A percentile compares a stretch with the other conserved stretches of the same genome.
Conservation (phyloP, 306 rosid genomes). For the Citrullus mucosospermus region DNA sequence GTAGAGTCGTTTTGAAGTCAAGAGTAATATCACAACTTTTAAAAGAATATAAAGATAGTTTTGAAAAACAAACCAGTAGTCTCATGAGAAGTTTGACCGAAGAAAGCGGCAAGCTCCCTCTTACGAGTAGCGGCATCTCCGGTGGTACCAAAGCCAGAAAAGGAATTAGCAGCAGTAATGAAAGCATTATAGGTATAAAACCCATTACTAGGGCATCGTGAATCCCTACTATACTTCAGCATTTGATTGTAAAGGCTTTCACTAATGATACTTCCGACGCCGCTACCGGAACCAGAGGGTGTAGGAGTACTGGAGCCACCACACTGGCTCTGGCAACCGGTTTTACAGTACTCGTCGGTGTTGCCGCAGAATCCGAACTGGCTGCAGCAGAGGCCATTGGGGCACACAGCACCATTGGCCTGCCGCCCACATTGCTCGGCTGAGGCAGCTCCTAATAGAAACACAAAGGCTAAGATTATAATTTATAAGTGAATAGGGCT, state of each 20-base stretch:
- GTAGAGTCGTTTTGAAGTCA: no score
- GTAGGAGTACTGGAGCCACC: neutral
- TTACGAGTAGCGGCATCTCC: constrained; percentile 16
- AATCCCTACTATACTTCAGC: constrained; percentile 27
- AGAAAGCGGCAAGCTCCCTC: constrained; percentile 29
- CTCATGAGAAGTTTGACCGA: constrained; percentile 27
- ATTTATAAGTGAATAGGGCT: neutral
- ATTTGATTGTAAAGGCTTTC: constrained; percentile 14
- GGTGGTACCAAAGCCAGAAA: constrained; percentile 18
- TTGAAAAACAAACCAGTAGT: constrained; percentile 17
- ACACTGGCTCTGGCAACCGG: constrained; percentile 38
- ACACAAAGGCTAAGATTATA: neutral
- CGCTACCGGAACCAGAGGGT: neutral
- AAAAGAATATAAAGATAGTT: no score
- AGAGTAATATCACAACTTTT: no score
- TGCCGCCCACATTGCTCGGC: constrained; percentile 41
- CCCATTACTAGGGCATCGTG: constrained; percentile 18
- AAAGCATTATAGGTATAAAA: constrained; percentile 38
- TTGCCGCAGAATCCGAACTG: constrained; percentile 28
- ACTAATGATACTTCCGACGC: constrained; percentile 10
- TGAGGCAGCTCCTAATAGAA: constrained; percentile 10
- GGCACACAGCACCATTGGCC: constrained; percentile 29
- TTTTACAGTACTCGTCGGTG: neutral
- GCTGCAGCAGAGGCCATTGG: constrained; percentile 36
- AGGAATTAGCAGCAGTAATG: constrained; percentile 26